Evolutionary conservation across 2,329 filamentous ascomycete genomes (phyloP).

Genomic region (Pseudogymnoascus sp.): DNA sequence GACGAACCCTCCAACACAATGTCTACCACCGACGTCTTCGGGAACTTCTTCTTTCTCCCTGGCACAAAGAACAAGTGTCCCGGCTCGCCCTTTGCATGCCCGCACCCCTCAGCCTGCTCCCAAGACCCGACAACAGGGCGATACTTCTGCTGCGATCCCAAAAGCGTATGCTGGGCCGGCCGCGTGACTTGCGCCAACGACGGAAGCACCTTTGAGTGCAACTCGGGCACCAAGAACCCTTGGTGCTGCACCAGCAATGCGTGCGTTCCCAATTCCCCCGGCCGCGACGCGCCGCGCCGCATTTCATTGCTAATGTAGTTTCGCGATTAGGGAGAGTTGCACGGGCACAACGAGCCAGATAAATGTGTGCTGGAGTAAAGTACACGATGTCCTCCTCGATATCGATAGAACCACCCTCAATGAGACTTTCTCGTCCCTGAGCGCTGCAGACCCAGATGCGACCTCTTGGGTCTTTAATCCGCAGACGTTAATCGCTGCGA

Average conservation of each 20-base stretch:
- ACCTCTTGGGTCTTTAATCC: background rate
- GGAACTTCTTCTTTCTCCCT: background rate
- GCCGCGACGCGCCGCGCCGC: background rate
- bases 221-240: background rate
- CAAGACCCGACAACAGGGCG: background rate
- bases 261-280: background rate
- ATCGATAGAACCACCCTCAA: background rate
- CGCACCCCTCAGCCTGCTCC: background rate
- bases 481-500: background rate
- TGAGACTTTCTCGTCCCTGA: constrained; percentile 7
- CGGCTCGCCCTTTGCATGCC: background rate
- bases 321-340: background rate
- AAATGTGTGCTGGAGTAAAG: constrained; percentile 5
- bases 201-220: background rate
- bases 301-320: background rate
- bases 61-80: background rate
- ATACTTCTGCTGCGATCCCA: background rate
- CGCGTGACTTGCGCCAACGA: background rate
- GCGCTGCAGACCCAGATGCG: background rate
- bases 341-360: background rate
- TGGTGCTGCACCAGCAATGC: background rate
- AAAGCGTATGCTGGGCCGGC: background rate
- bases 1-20: background rate
- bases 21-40: background rate
- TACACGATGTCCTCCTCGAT: background rate